phyloP scores from a whole-genome alignment of 768 basidiomycete species.

The Calocybe indica region DNA sequence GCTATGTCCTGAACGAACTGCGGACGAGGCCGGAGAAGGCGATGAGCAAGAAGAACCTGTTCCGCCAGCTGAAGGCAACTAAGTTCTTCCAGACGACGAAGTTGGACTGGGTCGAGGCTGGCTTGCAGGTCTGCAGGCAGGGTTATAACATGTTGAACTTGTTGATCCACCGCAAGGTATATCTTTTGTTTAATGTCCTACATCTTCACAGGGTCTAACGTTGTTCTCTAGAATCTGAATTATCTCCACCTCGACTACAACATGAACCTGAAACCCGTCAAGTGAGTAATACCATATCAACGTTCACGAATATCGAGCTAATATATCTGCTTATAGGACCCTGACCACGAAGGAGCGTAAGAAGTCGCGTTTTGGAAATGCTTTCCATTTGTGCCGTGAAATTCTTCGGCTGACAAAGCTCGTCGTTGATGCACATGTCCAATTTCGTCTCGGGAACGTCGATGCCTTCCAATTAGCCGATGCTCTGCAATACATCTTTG shows the following conservation, averaged over 20 bases:
- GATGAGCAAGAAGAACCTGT: conserved; percentile 97
- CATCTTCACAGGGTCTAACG: not conserved
- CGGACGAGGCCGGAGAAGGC: conserved; percentile 88
- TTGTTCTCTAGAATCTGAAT: conserved; percentile 63
- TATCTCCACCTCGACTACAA: conserved; percentile 97
- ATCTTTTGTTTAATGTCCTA: not conserved
- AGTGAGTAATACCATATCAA: conserved; percentile 31
- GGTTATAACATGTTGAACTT: conserved; percentile 99
- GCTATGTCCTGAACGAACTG: conserved; percentile 92
- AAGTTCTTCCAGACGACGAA: conserved; percentile 99
- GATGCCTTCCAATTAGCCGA: conserved; percentile 99
- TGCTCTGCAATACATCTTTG: conserved; percentile 96
- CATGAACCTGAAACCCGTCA: conserved; percentile 97
- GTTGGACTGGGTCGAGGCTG: conserved; percentile 98
- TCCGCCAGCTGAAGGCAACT: conserved; percentile 94
- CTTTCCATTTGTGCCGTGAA: conserved; percentile 96
- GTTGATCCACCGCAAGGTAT: conserved; percentile 94
- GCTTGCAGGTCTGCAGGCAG: conserved; percentile 95
- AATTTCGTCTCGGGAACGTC: conserved; percentile 96
- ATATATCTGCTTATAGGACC: conserved; percentile 50
- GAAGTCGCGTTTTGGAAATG: conserved; percentile 99
- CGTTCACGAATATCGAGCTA: not conserved
- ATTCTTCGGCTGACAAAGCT: conserved; percentile 97
- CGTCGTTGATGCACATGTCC: conserved; percentile 97
- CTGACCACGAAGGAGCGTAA: conserved; percentile 99